Conservation (phyloP, 2,329 filamentous ascomycete species). For the Exserohilum rostratum region DNA sequence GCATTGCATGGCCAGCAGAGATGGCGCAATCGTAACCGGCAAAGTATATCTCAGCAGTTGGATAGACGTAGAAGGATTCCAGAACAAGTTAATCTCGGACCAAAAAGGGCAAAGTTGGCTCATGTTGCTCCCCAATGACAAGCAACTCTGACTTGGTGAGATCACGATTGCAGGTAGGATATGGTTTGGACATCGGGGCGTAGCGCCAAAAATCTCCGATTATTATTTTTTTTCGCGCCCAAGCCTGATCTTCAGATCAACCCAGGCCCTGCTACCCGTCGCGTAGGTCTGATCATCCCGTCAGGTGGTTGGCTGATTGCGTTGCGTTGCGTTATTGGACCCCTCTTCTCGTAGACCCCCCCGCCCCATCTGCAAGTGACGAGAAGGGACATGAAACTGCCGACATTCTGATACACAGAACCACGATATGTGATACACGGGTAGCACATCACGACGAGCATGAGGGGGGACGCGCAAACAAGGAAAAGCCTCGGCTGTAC, state of each 20-base stretch:
- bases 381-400: conserved; percentile 43
- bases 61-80: conserved; percentile 14
- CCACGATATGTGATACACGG: conserved; percentile 40
- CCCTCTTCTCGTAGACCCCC: no score
- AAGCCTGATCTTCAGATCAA: conserved; percentile 12
- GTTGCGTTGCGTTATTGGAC: conserved; percentile 16
- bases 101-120: neutral
- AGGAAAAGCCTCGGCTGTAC: conserved; percentile 4
- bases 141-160: neutral
- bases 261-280: conserved; percentile 18
- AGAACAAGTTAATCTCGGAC: conserved; percentile 14
- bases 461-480: conserved; percentile 3
- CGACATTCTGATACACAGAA: conserved; percentile 42
- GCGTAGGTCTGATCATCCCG: conserved; percentile 21
- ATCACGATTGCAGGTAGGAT: neutral
- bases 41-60: conserved; percentile 8
- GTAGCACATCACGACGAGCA: conserved; percentile 33
- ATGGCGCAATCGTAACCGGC: conserved; percentile 17
- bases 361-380: conserved; percentile 24
- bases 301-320: conserved; percentile 5
- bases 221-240: no score
- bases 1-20: conserved; percentile 10
- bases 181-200: neutral
- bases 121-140: neutral
- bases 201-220: conserved; percentile 1